Percentiles rank a stretch among this genome's conserved stretches.
Conservation (phyloP, 169 alveolate genomes). For the Miamiensis avidus region DNA sequence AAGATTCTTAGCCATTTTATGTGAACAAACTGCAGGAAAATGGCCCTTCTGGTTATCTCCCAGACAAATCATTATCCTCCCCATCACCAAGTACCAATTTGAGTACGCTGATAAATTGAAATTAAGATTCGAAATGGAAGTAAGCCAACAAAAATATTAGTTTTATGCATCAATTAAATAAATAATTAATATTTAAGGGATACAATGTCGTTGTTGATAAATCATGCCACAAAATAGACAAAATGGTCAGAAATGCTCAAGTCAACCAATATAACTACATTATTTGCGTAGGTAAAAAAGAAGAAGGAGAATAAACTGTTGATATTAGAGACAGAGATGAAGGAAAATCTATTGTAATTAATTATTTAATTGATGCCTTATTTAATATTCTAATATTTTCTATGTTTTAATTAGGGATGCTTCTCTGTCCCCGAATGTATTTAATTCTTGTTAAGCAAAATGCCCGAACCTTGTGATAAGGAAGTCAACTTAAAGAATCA, state of each 20-base stretch:
- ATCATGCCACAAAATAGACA: slow-evolving; percentile 92
- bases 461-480: not conserved
- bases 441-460: not conserved
- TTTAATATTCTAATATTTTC: not conserved
- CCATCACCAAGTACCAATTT: slow-evolving; percentile 90
- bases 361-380: not conserved
- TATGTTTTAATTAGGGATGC: not conserved
- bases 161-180: no score
- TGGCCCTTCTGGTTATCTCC: slow-evolving; percentile 99
- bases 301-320: slow-evolving; percentile 71
- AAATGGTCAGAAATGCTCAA: slow-evolving; percentile 96
- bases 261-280: slow-evolving; percentile 94
- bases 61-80: slow-evolving; percentile 93
- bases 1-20: slow-evolving; percentile 89
- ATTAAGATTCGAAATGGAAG: slow-evolving; percentile 68
- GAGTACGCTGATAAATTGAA: slow-evolving; percentile 91
- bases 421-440: not conserved
- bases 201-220: slow-evolving; percentile 92
- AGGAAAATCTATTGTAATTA: slow-evolving; percentile 42
- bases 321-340: slow-evolving; percentile 84
- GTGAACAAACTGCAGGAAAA: slow-evolving; percentile 98
- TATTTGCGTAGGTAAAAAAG: slow-evolving; percentile 98
- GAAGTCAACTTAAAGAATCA: not conserved
- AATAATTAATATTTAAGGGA: slow-evolving; percentile 60
- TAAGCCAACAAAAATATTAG: not conserved